Percentiles rank a stretch among this genome's conserved stretches.
phyloP scores from a whole-genome alignment of 2,329 filamentous ascomycete species.

The Diaporthe caulivora region DNA sequence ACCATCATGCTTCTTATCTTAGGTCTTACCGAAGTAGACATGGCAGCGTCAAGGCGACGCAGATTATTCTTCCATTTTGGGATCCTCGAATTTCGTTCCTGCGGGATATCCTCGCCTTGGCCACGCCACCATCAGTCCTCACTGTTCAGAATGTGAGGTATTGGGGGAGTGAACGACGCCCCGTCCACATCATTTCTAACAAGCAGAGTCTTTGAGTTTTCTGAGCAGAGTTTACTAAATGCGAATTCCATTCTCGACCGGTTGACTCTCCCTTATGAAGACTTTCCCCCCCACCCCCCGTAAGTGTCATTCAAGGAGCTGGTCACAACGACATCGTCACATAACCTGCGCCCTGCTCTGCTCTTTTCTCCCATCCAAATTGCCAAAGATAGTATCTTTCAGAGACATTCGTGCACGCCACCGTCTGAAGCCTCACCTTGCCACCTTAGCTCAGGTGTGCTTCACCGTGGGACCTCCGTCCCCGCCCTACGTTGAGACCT shows the following conservation, averaged over 20 bases:
- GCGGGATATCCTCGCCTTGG: background rate
- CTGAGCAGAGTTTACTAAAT: no score
- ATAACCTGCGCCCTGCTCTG: no score
- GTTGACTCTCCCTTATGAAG: background rate
- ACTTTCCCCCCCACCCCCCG: background rate
- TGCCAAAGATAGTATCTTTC: no score
- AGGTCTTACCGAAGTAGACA: background rate
- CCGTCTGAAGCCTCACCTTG: background rate
- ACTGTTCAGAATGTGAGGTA: no score
- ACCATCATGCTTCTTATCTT: background rate
- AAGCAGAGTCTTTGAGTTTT: no score
- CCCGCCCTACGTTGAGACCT: background rate
- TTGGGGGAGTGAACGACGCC: background rate
- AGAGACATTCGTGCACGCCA: background rate
- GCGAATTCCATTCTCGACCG: no score
- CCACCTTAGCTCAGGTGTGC: background rate
- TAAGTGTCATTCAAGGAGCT: background rate
- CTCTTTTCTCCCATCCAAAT: background rate
- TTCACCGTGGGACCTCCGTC: no score
- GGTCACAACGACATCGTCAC: no score
- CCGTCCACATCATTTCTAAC: background rate
- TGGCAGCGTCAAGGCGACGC: background rate
- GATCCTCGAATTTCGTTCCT: background rate
- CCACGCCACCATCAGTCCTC: background rate
- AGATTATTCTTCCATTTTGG: background rate